Base-by-base conservation (phyloP, 495 filamentous ascomycete genomes). In the Mytilinidion resinicola region DNA sequence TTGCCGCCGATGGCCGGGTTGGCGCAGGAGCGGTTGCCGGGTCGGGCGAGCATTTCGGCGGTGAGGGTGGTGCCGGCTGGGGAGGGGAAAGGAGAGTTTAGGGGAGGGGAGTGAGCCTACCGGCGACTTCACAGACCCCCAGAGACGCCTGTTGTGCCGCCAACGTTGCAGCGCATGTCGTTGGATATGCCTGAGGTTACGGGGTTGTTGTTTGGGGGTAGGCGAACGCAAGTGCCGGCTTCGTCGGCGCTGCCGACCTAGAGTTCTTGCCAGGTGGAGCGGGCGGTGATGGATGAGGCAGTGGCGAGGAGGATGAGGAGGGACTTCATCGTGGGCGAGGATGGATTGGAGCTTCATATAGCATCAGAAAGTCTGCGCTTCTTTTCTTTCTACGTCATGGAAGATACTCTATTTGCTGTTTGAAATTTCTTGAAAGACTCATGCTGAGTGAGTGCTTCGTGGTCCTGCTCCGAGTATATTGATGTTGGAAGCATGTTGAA, bases 41-140 rank as follows among this genome's bases (percentile, higher is more conserved):
- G 76, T 67, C 79, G 77, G 55, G 73, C 60, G 70, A 78, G 77
- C 77, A 79, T 78, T 53, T 79, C 77, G 36, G 78, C 66, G 3
- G 75, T 78, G 51, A 79, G 74, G 15, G 66, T 69, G 8, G 58
- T 63, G 15, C 77, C 77, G 9, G 75, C 73, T 67, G 62, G 48
- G 11, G 17, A 9, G 25, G 19, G 33, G 62, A 20, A 65, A 51
- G 56, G 9, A 39, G 14, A 35, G 14, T 57, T 10, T 38, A 43
- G 6, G 30, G 9, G 11, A 42, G 33, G 33, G 11, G 50, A 37
- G n/a, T 48, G 17, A 14, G 25, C 53, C 5, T 51, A 67, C 64
- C 64, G 8, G 34, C 48, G 2, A 67, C 64, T 5, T 64, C 62
- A 53, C 64, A 67, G 11, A 64, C 50, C 0, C 0, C 34, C 34